A percentile compares a stretch with the other conserved stretches of the same genome.
Conservation (phyloP, 495 filamentous ascomycete species). For the Penicillium soppii region DNA sequence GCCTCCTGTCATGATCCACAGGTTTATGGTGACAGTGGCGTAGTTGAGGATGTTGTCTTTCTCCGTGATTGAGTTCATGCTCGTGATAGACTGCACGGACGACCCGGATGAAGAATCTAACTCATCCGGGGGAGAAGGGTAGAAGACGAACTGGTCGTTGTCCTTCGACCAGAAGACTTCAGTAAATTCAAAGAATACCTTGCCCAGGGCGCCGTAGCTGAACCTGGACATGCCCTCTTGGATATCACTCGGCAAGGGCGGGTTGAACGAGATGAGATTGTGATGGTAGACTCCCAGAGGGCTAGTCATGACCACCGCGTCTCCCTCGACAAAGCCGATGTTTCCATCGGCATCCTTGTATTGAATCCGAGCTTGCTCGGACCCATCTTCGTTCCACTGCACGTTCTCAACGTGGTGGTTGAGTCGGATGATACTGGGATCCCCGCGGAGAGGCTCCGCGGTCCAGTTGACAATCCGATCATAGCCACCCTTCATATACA, state of each 20-base stretch:
- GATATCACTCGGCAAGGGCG: slow-evolving; percentile 26
- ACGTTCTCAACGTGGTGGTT: slow-evolving; percentile 20
- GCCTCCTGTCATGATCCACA: slow-evolving; percentile 24
- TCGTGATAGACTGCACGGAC: slow-evolving; percentile 13
- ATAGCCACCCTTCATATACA: slow-evolving; percentile 28
- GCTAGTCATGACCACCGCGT: slow-evolving; percentile 23
- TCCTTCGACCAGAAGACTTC: slow-evolving; percentile 27
- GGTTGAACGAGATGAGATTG: slow-evolving; percentile 21
- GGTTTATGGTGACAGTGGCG: slow-evolving; percentile 25
- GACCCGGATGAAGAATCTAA: slow-evolving; percentile 7
- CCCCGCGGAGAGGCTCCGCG: slow-evolving; percentile 10
- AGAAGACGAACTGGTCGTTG: slow-evolving; percentile 27
- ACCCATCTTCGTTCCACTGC: slow-evolving; percentile 18
- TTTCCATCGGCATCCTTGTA: slow-evolving; percentile 16
- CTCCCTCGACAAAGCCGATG: slow-evolving; percentile 5
- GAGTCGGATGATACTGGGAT: slow-evolving; percentile 15
- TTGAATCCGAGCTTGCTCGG: slow-evolving; percentile 6
- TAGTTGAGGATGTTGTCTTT: slow-evolving; percentile 26
- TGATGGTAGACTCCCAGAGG: slow-evolving; percentile 24
- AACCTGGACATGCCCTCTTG: slow-evolving; percentile 18
- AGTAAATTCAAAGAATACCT: slow-evolving; percentile 27
- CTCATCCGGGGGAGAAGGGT: slow-evolving; percentile 22
- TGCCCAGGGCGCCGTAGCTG: slow-evolving; percentile 26
- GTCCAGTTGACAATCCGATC: slow-evolving; percentile 27
- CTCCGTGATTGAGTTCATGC: slow-evolving; percentile 14